Evolutionary conservation across 2,329 filamentous ascomycete species (phyloP).

Genomic region (Colletotrichum sp.): DNA sequence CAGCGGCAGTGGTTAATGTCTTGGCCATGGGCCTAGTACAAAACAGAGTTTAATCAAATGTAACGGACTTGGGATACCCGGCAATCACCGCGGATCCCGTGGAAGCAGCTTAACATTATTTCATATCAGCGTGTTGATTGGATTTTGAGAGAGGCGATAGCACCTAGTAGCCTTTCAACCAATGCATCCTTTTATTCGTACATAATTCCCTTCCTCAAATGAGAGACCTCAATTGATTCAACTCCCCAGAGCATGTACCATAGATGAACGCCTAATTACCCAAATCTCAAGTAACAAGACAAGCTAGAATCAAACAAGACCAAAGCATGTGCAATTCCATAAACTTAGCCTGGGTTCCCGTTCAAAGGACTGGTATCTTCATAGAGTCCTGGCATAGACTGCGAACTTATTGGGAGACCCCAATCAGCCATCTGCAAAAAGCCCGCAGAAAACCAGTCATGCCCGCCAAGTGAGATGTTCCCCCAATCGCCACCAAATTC

Average conservation of each 20-base stretch:
- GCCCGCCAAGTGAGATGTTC: background rate
- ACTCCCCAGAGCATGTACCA: background rate
- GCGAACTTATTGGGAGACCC: background rate
- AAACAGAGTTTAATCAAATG: background rate
- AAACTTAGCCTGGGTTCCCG: background rate
- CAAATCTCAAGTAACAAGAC: background rate
- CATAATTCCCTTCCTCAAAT: background rate
- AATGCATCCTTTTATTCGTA: background rate
- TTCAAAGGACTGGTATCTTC: background rate
- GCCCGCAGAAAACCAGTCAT: background rate
- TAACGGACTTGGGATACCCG: background rate
- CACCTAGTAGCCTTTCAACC: background rate
- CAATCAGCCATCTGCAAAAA: constrained; percentile 1
- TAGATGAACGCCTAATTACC: background rate
- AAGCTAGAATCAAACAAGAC: background rate
- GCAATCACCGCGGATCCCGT: background rate
- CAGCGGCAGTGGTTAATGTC: background rate
- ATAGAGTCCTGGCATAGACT: background rate
- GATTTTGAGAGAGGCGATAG: background rate
- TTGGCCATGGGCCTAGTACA: background rate
- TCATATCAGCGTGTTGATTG: background rate
- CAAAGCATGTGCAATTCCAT: rapidly evolving
- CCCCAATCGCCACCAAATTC: background rate
- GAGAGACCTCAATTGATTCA: background rate
- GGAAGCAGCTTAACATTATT: background rate